These are phyloP conservation scores for Raphidocelis subcapitata DNA, from an alignment of 139 green algal genomes.

Conservation along the genomic window DNA sequence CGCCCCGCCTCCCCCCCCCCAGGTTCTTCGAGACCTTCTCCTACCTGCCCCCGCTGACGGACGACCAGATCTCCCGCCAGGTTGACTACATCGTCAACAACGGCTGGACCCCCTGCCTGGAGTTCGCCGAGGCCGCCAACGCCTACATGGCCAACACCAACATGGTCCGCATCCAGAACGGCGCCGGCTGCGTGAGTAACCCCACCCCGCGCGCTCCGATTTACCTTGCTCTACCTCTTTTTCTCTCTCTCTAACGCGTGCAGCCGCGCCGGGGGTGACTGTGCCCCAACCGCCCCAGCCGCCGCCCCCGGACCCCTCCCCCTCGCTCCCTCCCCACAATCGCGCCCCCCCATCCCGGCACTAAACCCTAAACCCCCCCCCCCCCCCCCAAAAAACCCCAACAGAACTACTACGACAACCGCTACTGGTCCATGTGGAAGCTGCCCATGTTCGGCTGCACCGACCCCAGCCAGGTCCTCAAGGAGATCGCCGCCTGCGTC, in stretches of 20 bases:
- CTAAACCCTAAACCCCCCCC: no score
- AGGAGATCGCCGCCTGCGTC: conserved; percentile 81
- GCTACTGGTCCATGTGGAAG: conserved; percentile 99
- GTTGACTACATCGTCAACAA: conserved; percentile 95
- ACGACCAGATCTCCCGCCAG: conserved; percentile 90
- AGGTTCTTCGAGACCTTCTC: conserved; percentile 99
- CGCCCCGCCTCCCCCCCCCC: neutral
- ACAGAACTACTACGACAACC: conserved; percentile 88
- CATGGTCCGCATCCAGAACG: conserved; percentile 58
- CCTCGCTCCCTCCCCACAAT: no score
- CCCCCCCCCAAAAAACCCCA: no score
- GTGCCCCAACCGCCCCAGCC: no score
- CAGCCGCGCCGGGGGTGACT: no score
- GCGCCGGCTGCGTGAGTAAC: conserved; percentile 49
- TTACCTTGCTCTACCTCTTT: no score
- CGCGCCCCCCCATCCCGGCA: no score
- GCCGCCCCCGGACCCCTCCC: no score
- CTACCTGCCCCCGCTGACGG: conserved; percentile 94
- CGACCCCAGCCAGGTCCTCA: conserved; percentile 87
- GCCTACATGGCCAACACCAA: conserved; percentile 70
- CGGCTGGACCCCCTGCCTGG: conserved; percentile 89
- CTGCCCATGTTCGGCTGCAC: conserved; percentile 99
- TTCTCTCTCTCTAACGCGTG: no score
- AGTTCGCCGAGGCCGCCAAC: conserved; percentile 85
- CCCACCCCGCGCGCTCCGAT: no score